Base-by-base conservation (phyloP, 148 eudicot genomes). In the Camellia granthamiana region DNA sequence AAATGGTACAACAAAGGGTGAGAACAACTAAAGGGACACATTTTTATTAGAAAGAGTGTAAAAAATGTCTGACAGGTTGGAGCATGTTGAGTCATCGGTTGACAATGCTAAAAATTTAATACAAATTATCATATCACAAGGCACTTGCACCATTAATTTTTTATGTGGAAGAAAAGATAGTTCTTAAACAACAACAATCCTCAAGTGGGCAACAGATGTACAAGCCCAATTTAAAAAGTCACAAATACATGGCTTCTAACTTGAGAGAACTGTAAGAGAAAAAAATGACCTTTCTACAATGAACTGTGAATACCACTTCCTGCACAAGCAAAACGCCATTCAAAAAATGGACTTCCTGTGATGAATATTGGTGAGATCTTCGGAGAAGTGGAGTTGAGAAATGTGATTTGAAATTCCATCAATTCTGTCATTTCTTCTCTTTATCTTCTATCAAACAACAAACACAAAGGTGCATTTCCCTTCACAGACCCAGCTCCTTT, bases 401-500 rank as follows among this genome's bases (percentile, higher is more conserved):
- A 66, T 77, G 72, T 66, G 44, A 10, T 3, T 10, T 62, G 46
- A 47, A 51, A 47, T 77, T 5, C 14, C 19, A 61, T n/a, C 44
- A 49, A 68, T 52, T 64, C 65, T 54, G 38, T 49, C 63, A 52
- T 67, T 52, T 54, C 51, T 16, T 42, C 67, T 7, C 18, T 23
- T 12, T 5, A 44, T 58, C 75, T 47, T 49, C 44, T 1, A 54
- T 52, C 55, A 44, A 63, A 66, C n/a, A 70, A 41, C 19, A 41
- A 8, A 43, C 1, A 11, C 49, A 64, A n/a, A 65, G 30, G 38
- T 44, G 38, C 76, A 18, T 56, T 30, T 82, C 30, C 77, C 78
- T 75, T 81, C 80, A 92, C 63, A 96, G 79, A 70, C 99, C 99
- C 78, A 96, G 77, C 77, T 94, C 95, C 87, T 86, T 92, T 82